Evolutionary conservation across 257 asterid species (phyloP), one percentile per base, ranked within the genome.

Genomic region (Galeopsis tetrahit): DNA sequence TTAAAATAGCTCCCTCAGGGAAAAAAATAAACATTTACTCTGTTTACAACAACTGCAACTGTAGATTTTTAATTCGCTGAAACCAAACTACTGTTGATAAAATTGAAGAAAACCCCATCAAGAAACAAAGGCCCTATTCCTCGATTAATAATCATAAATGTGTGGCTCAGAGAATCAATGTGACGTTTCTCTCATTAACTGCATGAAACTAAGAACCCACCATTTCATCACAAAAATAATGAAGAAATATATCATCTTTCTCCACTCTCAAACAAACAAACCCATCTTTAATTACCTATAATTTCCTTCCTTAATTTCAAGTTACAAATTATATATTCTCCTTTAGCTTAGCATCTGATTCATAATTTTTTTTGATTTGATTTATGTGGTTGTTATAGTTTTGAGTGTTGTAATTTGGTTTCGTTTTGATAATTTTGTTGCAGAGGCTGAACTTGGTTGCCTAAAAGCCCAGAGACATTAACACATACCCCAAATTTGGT

Each of bases 71-170:
- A 53, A 53, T 53, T 53, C 35, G 7, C 7, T 56, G 55, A 7
- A 57, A 58, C 75, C 58, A 0, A 56, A 58, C 31, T 21, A 21
- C 63, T 2, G 28, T 13, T 57, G 66, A 57, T n/a, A 48, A 59
- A 42, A 33, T 58, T 52, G 40, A 43, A 55, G 44, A 10, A 32
- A 65, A 46, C 2, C 9, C 39, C 46, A 56, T 44, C 34, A 55
- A 13, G n/a, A 42, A 73, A 52, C 63, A 39, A 64, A 32, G 63
- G 53, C 31, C 40, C 35, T 10, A 44, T n/a, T 35, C 42, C 52
- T 7, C 63, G 52, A 44, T 43, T 14, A 74, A 52, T 68, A 53
- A 65, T 32, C 78, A 73, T 73, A 65, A 65, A 9, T 9, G 44
- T 52, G 71, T 7, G 9, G 14, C 66, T 52, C 32, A 53, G 0